A percentile compares a stretch with the other conserved stretches of the same genome.
Conservation (phyloP, 2,329 filamentous ascomycete genomes). For the Colletotrichum australisinense region DNA sequence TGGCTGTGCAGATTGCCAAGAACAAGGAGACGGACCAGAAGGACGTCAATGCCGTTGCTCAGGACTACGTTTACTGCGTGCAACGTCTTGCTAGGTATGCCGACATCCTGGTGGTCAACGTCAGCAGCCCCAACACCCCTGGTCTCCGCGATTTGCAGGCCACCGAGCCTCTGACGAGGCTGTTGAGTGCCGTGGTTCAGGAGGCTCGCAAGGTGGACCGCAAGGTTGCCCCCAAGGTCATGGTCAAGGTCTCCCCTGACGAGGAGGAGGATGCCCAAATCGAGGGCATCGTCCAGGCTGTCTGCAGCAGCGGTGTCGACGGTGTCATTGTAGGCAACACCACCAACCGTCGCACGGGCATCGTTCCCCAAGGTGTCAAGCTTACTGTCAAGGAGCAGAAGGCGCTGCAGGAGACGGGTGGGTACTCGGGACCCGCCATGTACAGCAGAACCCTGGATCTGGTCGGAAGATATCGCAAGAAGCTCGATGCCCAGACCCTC, state of each 20-base stretch:
- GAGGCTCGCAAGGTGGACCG: slow-evolving; percentile 78
- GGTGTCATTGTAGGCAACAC: slow-evolving; percentile 98
- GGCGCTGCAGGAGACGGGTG: slow-evolving; percentile 81
- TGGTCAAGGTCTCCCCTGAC: slow-evolving; percentile 98
- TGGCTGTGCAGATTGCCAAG: slow-evolving; percentile 96
- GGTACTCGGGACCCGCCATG: slow-evolving; percentile 91
- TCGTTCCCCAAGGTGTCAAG: slow-evolving; percentile 74
- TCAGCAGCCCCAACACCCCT: slow-evolving; percentile 95
- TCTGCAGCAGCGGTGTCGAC: slow-evolving; percentile 87
- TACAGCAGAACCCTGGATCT: slow-evolving; percentile 83
- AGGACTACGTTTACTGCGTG: slow-evolving; percentile 91
- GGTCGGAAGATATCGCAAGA: slow-evolving; percentile 81
- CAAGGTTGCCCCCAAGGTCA: slow-evolving; percentile 81
- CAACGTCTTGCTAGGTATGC: slow-evolving; percentile 85
- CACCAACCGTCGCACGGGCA: slow-evolving; percentile 81
- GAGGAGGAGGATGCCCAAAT: slow-evolving; percentile 90
- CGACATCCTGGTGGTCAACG: slow-evolving; percentile 97
- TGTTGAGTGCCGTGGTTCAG: slow-evolving; percentile 84
- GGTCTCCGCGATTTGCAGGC: slow-evolving; percentile 90
- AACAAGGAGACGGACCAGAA: slow-evolving; percentile 91
- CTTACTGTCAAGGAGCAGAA: slow-evolving; percentile 75
- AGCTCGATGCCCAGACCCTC: slow-evolving; percentile 67
- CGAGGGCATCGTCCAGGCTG: slow-evolving; percentile 86
- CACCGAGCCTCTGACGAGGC: slow-evolving; percentile 81
- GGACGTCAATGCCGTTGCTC: slow-evolving; percentile 83